Base-by-base conservation (phyloP, 257 asterid genomes). In the Penstemon barbatus region DNA sequence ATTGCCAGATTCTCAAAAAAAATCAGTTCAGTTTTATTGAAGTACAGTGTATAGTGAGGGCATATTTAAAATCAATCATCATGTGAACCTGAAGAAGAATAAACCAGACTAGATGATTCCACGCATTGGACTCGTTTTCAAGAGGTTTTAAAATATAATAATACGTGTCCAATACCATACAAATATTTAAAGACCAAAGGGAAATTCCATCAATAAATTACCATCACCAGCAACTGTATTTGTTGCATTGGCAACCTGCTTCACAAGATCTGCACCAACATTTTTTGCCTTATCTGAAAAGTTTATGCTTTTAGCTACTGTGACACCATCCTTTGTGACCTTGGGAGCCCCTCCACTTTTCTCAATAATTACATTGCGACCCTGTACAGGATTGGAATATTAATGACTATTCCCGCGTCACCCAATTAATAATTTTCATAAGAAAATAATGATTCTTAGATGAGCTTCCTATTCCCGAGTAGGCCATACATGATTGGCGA, bases 141-240 rank as follows among this genome's bases (percentile, higher is more conserved):
- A 42, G 44, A 61, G 57, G 65, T 63, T 51, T 11, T 37, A 25
- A 19, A 64, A 68, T 9, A 52, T 62, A 55, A 42, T 25, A 60
- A 13, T 25, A 36, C 43, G 43, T 10, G 19, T 68, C 59, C 41
- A 48, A 44, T 39, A 37, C 45, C 41, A 50, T 55, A 36, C 9
- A 71, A 10, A 37, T 60, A 37, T 48, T 51, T 43, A 44, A 40
- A 65, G 55, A 52, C 8, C 18, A 54, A n/a, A 12, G 9, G 69
- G 64, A 39, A 64, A 8, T 13, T 8, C 58, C 39, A 45, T 71
- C 53, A 48, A 73, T 76, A 54, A 52, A 72, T 84, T 87, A 91
- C 98, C 98, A 81, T 91, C 98, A 37, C 98, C 98, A 57, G 96
- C 98, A 69, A 76, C 89, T 60, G 79, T 79, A 78, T 87, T 91